Evolutionary conservation across 2,329 filamentous ascomycete species (phyloP), one percentile per base, ranked within the genome.

Genomic region (Chalaropsis thielavioides): DNA sequence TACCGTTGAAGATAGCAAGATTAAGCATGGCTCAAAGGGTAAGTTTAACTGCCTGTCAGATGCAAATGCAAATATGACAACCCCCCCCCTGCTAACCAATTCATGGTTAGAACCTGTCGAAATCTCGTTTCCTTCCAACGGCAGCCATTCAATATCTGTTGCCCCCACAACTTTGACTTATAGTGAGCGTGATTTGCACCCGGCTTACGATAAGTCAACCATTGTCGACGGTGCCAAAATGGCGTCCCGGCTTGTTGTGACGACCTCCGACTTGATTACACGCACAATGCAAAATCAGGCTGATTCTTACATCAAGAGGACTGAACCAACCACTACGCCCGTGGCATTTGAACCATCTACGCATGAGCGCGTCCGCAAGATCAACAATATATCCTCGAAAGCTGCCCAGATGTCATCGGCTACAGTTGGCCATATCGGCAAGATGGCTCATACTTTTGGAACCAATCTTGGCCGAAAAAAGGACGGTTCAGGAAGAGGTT

Each of bases 1-100:
- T 71, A 82, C 96, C 19, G 80, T 92, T 17, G 91, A 96, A 72
- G 84, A 92, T 69, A 79, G 83, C 35, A 81, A 80, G 62, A 80
- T 99, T 68, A 84, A 87, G 72, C 85, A 87, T 17, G 94, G 94
- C n/a, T 92, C 89, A 4, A 97, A 99, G 81, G 89, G 91, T 95
- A 78, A 72, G 80, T 31, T 49, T 59, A 44, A 19, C 10, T 41
- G 56, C 7, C 10, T 41, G 2, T 17, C 22, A 5, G n/a, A 46
- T 15, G 5, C 19, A 60, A 38, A 27, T 65, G 7, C 60, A 40
- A 40, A n/a, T 19, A 24, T 10, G 17, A 49, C 11, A 46, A 24
- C 2, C n/a, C 19, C 31, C 31, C 13, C 10, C 60, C 31, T 31
- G 41, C 44, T 65, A 62, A 65, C 58, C 46, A 59, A 65, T 43